These are phyloP conservation scores for Albatrellus sp. DNA, from an alignment of 1,284 basidiomycete species.

Conservation along the genomic window DNA sequence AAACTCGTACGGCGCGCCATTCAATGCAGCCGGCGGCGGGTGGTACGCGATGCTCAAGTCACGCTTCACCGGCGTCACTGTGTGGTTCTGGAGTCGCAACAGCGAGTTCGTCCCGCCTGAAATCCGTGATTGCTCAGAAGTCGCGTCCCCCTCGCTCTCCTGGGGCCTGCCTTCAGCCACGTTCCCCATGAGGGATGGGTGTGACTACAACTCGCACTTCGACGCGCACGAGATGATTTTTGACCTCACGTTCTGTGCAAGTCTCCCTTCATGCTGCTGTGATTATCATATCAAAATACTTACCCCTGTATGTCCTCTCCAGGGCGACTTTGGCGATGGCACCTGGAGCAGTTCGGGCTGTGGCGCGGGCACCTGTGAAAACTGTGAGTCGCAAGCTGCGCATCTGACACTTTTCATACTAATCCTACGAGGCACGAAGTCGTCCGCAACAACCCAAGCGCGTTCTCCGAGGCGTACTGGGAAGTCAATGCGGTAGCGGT, in stretches of 20 bases:
- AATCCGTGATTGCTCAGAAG: conserved; percentile 18
- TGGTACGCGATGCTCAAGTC: conserved; percentile 33
- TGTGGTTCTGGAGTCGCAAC: conserved; percentile 44
- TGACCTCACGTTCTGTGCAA: conserved; percentile 40
- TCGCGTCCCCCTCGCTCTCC: conserved; percentile 19
- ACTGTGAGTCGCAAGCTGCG: conserved; percentile 23
- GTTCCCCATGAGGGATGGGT: conserved; percentile 31
- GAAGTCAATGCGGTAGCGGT: conserved; percentile 44
- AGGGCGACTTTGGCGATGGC: conserved; percentile 43
- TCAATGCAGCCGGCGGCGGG: conserved; percentile 41
- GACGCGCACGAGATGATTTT: conserved; percentile 37
- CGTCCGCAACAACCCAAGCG: conserved; percentile 39
- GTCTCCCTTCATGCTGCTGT: conserved; percentile 10
- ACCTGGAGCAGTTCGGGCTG: conserved; percentile 22
- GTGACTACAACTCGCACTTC: conserved; percentile 32
- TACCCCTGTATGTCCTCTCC: no score
- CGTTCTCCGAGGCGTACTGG: conserved; percentile 51
- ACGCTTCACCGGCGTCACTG: conserved; percentile 24
- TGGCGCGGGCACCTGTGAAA: conserved; percentile 21
- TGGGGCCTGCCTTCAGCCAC: conserved; percentile 36
- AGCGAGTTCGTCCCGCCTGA: conserved; percentile 26
- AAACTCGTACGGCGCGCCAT: conserved; percentile 33
- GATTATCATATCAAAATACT: no score
- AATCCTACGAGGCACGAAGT: conserved; percentile 18
- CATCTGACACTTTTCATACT: conserved; percentile 1